Evolutionary conservation across 176 grass and related monocot species (phyloP).

Genomic region (Oryza brachyantha): DNA sequence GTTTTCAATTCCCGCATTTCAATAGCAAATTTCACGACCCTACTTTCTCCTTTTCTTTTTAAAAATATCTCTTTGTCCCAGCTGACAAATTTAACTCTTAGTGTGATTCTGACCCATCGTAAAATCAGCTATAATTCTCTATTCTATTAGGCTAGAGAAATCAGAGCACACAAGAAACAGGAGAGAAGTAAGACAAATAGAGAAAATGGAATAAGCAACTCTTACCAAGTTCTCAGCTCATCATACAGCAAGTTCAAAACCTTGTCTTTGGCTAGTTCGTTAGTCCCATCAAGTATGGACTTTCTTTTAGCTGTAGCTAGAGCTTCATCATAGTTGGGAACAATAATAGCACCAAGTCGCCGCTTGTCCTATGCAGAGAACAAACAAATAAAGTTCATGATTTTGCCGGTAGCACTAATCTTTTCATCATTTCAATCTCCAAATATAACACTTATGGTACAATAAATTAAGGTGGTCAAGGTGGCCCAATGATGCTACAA

Average conservation of each 20-base stretch:
- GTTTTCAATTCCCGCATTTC: not conserved
- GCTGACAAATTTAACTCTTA: not conserved
- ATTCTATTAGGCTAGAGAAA: not conserved
- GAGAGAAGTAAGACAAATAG: not conserved
- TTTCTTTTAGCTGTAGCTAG: conserved; percentile 43
- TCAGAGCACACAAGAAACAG: not conserved
- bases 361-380: conserved; percentile 64
- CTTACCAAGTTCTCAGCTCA: conserved; percentile 77
- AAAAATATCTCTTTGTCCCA: not conserved
- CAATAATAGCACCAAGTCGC: conserved; percentile 72
- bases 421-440: not conserved
- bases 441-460: not conserved
- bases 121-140: not conserved
- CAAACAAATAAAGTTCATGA: conserved; percentile 5
- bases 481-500: not conserved
- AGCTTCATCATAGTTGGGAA: conserved; percentile 87
- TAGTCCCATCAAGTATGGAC: conserved; percentile 37
- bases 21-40: not conserved
- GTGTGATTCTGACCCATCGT: not conserved
- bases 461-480: not conserved
- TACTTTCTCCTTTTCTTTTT: not conserved
- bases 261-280: conserved; percentile 39
- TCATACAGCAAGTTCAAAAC: conserved; percentile 60
- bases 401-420: not conserved
- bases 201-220: not conserved